Conservation (phyloP, 331 rosid genomes). For the Malus hybrid region DNA sequence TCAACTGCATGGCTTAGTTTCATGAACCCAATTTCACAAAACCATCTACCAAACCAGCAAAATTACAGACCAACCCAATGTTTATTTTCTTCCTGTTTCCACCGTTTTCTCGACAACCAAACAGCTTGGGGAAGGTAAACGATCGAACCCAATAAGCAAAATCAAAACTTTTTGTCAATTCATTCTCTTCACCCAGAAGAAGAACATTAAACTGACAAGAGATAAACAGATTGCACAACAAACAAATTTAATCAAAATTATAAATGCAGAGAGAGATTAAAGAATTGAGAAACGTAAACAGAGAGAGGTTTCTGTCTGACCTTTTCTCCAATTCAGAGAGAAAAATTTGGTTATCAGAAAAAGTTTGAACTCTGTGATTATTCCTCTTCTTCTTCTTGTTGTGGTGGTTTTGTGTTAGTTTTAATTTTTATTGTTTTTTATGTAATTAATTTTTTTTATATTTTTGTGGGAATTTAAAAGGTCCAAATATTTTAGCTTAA, state of each 20-base stretch:
- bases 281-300: constrained; percentile 25
- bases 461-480: constrained; percentile 11
- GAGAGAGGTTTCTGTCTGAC: constrained; percentile 51
- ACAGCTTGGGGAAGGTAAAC: constrained; percentile 25
- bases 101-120: constrained; percentile 44
- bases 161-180: neutral
- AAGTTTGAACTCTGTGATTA: constrained; percentile 41
- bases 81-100: constrained; percentile 9
- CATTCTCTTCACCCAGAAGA: constrained; percentile 14
- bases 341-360: constrained; percentile 32
- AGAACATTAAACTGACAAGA: constrained; percentile 12
- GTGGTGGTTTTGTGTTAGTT: constrained; percentile 38
- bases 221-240: neutral
- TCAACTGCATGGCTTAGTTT: constrained; percentile 9
- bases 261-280: constrained; percentile 17
- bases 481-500: constrained; percentile 23
- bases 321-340: constrained; percentile 57
- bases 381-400: constrained; percentile 41
- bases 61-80: neutral
- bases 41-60: constrained; percentile 6
- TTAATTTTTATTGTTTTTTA: constrained; percentile 11
- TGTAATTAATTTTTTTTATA: neutral
- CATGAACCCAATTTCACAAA: neutral
- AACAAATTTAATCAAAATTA: neutral
- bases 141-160: constrained; percentile 20